Percentiles rank a stretch among this genome's conserved stretches.
phyloP scores from a whole-genome alignment of 2,329 filamentous ascomycete genomes.

The Fusarium avenaceum region DNA sequence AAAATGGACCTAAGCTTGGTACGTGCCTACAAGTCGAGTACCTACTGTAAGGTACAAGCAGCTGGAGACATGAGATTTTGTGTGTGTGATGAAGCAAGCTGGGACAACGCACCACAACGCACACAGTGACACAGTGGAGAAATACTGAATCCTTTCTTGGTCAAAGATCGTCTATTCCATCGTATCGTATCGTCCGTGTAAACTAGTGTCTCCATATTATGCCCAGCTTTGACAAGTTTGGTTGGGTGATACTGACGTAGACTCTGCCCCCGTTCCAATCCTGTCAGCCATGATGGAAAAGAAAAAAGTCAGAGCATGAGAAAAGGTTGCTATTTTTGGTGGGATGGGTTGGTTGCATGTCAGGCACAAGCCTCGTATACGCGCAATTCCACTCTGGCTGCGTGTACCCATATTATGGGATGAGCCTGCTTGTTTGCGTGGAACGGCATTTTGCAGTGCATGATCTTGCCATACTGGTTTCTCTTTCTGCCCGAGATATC shows the following conservation, averaged over 20 bases:
- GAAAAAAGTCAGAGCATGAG: slow-evolving; percentile 2
- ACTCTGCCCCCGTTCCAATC: slow-evolving; percentile 5
- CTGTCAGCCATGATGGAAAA: slow-evolving; percentile 6
- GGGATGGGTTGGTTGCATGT: not conserved
- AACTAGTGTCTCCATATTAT: slow-evolving; percentile 36
- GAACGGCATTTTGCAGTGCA: not conserved
- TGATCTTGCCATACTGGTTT: not conserved
- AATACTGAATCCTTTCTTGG: slow-evolving; percentile 15
- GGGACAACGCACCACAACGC: not conserved
- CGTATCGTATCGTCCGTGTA: slow-evolving; percentile 18
- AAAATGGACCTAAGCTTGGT: slow-evolving; percentile 10
- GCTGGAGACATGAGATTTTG: not conserved
- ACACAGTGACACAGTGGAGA: slow-evolving; percentile 17
- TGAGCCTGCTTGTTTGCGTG: not conserved
- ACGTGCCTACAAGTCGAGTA: slow-evolving; percentile 9
- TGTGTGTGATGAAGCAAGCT: not conserved
- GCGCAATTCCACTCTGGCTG: slow-evolving; percentile 10
- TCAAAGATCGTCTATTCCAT: slow-evolving; percentile 24
- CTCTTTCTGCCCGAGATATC: not conserved
- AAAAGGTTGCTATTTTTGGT: slow-evolving; percentile 35
- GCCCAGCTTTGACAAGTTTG: slow-evolving; percentile 3
- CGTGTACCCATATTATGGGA: slow-evolving; percentile 18
- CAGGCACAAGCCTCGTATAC: slow-evolving; percentile 34
- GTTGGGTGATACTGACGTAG: slow-evolving; percentile 35
- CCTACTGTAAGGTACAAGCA: slow-evolving; percentile 1